Conservation (phyloP, 257 asterid species). For the Nicotiana attenuata region DNA sequence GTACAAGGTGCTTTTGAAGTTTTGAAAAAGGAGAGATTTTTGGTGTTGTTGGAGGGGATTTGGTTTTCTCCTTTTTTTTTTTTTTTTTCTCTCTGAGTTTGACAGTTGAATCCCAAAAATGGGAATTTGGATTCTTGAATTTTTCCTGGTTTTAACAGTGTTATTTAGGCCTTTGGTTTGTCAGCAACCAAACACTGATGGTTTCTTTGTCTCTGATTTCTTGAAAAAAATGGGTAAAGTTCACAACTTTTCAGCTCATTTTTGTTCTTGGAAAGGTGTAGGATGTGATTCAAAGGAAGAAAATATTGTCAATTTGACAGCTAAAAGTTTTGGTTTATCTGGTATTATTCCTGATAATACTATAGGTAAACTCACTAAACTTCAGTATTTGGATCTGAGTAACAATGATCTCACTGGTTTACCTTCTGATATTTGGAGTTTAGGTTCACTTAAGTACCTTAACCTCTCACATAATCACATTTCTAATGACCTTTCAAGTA, state of each 20-base stretch:
- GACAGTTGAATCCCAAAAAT: constrained; percentile 27
- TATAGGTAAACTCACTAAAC: constrained; percentile 65
- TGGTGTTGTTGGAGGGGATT: constrained; percentile 17
- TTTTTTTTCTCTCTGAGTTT: not conserved
- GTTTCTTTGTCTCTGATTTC: constrained; percentile 51
- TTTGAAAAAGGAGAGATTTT: constrained; percentile 4
- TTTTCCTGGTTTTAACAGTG: constrained; percentile 37
- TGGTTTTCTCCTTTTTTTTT: not conserved
- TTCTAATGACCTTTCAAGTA: constrained; percentile 53
- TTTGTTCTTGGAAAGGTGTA: constrained; percentile 78
- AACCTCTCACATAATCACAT: constrained; percentile 67
- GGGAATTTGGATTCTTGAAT: constrained; percentile 47
- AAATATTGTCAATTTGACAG: constrained; percentile 43
- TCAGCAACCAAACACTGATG: constrained; percentile 63
- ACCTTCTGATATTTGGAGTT: constrained; percentile 94
- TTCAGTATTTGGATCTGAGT: constrained; percentile 79
- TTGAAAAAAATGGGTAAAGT: constrained; percentile 45
- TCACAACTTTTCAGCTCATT: constrained; percentile 43
- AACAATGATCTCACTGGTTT: constrained; percentile 56
- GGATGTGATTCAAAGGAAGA: constrained; percentile 55
- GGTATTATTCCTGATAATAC: constrained; percentile 83
- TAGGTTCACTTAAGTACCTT: constrained; percentile 58
- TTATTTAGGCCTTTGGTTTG: constrained; percentile 34
- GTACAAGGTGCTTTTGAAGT: constrained; percentile 17
- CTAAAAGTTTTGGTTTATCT: constrained; percentile 61